phyloP scores from a whole-genome alignment of 2,329 filamentous ascomycete genomes.

The Ascochyta pisi region DNA sequence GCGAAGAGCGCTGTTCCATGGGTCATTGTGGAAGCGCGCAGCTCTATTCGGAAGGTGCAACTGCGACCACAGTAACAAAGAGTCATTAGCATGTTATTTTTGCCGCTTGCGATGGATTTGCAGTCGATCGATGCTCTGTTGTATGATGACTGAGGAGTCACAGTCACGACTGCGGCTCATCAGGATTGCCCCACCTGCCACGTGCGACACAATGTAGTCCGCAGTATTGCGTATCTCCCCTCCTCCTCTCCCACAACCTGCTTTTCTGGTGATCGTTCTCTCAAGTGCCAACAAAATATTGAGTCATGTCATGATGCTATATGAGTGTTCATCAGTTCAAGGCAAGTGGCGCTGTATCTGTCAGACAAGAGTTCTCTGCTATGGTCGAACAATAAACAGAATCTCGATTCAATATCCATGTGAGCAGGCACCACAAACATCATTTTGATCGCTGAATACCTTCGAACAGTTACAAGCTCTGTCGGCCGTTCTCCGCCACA shows the following conservation, averaged over 20 bases:
- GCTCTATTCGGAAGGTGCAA: conserved; percentile 5
- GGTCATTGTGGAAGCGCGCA: neutral
- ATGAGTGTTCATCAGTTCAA: too few species aligned
- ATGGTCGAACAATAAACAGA: neutral
- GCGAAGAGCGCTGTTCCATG: too few species aligned
- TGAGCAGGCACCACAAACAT: neutral
- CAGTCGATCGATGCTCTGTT: neutral
- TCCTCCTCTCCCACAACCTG: neutral
- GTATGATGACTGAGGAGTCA: neutral
- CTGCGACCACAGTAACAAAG: neutral
- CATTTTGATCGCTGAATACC: too few species aligned
- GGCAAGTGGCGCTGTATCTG: neutral
- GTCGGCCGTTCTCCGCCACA: neutral
- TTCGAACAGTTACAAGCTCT: neutral
- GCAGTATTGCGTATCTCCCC: neutral
- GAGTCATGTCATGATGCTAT: neutral
- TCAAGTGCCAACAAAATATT: too few species aligned
- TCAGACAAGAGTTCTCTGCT: neutral
- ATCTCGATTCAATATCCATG: neutral
- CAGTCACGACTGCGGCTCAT: neutral
- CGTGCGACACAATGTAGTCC: neutral
- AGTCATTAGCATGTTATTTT: neutral
- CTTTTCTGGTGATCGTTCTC: neutral
- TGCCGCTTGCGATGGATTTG: neutral
- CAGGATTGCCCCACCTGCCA: conserved; percentile 1